A percentile compares a stretch with the other conserved stretches of the same genome.
Conservation (phyloP, 164 flowering plant species). For the Sextonia rubra region DNA sequence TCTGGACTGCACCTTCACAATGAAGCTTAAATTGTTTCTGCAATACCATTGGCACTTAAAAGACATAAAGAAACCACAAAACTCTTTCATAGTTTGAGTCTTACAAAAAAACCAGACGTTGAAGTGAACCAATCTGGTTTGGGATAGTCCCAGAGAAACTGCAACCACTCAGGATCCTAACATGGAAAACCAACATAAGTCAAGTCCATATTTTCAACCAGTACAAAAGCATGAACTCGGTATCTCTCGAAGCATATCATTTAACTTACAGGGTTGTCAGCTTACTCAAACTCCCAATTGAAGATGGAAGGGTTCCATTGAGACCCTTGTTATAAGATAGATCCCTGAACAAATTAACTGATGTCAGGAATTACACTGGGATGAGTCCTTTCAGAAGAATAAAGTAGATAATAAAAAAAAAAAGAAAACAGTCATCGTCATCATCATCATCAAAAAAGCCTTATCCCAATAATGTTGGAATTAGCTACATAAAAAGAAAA, state of each 20-base stretch:
- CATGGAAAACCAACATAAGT: not conserved
- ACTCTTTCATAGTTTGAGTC: slow-evolving; percentile 6
- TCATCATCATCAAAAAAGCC: too few relatives aligned
- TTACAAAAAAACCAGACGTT: slow-evolving; percentile 70
- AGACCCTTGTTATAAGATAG: slow-evolving; percentile 69
- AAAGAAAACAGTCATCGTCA: too few relatives aligned
- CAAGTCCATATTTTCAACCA: not conserved
- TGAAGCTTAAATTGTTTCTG: not conserved
- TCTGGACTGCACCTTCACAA: too few relatives aligned
- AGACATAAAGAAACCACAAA: too few relatives aligned
- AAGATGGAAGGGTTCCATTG: slow-evolving; percentile 55
- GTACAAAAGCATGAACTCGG: not conserved
- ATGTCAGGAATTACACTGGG: not conserved
- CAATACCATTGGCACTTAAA: not conserved
- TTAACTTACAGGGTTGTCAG: not conserved
- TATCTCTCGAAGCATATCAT: not conserved
- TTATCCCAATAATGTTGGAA: too few relatives aligned
- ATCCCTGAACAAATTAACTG: slow-evolving; percentile 50
- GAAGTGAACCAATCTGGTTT: slow-evolving; percentile 60
- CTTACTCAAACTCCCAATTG: slow-evolving; percentile 43
- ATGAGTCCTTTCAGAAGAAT: not conserved
- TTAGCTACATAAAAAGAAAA: too few relatives aligned
- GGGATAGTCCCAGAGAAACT: slow-evolving; percentile 74
- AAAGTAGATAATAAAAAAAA: not conserved
- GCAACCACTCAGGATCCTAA: slow-evolving; percentile 81